Conservation (phyloP, 441 rosid genomes). For the Adansonia grandidieri region DNA sequence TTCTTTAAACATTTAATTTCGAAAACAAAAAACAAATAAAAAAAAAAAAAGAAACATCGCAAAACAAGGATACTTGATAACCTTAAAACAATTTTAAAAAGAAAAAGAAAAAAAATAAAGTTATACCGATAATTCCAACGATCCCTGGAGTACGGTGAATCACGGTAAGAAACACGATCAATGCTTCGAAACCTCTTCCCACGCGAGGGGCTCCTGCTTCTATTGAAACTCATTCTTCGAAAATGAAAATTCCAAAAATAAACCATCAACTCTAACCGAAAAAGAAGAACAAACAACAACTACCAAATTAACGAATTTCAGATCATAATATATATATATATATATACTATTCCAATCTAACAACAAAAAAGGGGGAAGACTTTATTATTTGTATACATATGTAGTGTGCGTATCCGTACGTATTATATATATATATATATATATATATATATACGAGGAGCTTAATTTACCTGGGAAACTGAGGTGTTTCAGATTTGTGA, state of each 20-base stretch:
- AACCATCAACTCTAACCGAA: neutral
- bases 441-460: neutral
- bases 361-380: constrained; percentile 1
- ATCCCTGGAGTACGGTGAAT: constrained; percentile 5
- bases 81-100: neutral
- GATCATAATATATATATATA: neutral
- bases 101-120: neutral
- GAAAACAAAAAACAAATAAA: neutral
- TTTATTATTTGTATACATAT: neutral
- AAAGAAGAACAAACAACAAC: neutral
- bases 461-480: neutral
- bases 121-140: neutral
- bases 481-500: neutral
- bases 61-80: neutral
- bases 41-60: neutral
- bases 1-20: neutral
- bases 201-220: constrained; percentile 1
- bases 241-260: neutral
- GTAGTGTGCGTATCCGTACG: neutral
- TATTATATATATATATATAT: too few relatives aligned
- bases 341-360: neutral
- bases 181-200: constrained; percentile 12
- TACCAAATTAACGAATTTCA: neutral
- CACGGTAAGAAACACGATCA: neutral
- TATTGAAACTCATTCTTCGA: constrained; percentile 3